Percentiles rank a stretch among this genome's conserved stretches.
Evolutionary conservation across 1,139 yeast genomes (phyloP).

Genomic region (Eremothecium coryli): DNA sequence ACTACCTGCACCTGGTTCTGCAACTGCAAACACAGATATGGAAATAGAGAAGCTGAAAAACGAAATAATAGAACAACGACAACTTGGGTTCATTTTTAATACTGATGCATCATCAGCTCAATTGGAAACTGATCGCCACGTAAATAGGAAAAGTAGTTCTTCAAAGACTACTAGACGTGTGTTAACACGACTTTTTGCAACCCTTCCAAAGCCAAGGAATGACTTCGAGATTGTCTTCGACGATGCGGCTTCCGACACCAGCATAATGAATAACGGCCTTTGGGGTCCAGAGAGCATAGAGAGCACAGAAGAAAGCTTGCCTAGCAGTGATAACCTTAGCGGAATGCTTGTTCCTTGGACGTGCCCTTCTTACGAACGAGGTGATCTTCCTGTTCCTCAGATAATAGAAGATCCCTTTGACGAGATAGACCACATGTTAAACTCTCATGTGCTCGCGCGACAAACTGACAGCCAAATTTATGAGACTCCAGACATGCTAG

Average conservation of each 20-base stretch:
- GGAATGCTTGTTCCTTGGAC: background rate
- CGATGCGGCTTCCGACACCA: conserved; percentile 16
- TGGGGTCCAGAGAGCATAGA: too few relatives aligned
- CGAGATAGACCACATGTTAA: background rate
- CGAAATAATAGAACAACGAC: conserved; percentile 6
- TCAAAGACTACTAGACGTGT: too few relatives aligned
- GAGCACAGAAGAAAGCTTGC: too few relatives aligned
- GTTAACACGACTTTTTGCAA: conserved; percentile 29
- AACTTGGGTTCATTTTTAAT: conserved; percentile 3
- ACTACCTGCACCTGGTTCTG: conserved; percentile 43
- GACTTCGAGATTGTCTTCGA: conserved; percentile 44
- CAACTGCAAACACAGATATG: conserved; percentile 29
- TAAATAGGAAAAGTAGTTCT: too few relatives aligned
- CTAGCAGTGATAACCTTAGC: too few relatives aligned
- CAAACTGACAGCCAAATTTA: background rate
- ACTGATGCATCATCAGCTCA: background rate
- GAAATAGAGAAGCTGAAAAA: conserved; percentile 18
- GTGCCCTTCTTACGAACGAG: conserved; percentile 1
- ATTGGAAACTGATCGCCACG: too few relatives aligned
- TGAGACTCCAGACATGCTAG: background rate
- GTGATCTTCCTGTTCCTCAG: background rate
- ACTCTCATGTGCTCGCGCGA: background rate
- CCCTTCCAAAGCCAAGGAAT: conserved; percentile 47
- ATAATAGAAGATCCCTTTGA: background rate
- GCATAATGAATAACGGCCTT: too few relatives aligned